Evolutionary conservation across 139 green algal species (phyloP).

Genomic region (Picochlorum sp.): DNA sequence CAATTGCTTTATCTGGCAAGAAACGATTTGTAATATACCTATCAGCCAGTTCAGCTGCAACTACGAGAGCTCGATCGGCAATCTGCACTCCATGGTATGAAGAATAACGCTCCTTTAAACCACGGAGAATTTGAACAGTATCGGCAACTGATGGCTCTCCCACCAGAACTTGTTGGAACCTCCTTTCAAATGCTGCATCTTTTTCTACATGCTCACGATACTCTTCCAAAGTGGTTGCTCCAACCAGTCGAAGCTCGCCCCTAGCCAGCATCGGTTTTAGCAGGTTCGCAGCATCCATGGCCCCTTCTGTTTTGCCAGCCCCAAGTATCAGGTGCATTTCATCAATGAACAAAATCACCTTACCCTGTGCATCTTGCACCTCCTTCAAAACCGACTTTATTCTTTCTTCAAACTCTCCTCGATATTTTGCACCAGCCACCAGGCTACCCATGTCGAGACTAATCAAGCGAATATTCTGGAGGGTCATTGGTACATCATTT

Average conservation of each 20-base stretch:
- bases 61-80: conserved; percentile 55
- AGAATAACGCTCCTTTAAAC: conserved; percentile 80
- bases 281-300: conserved; percentile 91
- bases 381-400: conserved; percentile 79
- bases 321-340: conserved; percentile 76
- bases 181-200: conserved; percentile 80
- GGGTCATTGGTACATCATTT: conserved; percentile 67
- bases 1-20: conserved; percentile 83
- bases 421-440: conserved; percentile 83
- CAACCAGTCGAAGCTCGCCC: conserved; percentile 90
- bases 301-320: conserved; percentile 60
- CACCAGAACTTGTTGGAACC: conserved; percentile 82
- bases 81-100: conserved; percentile 68
- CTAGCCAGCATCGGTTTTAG: conserved; percentile 94
- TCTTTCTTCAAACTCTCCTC: conserved; percentile 90
- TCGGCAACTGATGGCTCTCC: conserved; percentile 73
- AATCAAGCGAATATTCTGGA: conserved; percentile 56
- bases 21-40: conserved; percentile 58
- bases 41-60: conserved; percentile 50
- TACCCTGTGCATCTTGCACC: conserved; percentile 46
- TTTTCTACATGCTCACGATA: conserved; percentile 93
- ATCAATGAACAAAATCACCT: conserved; percentile 87
- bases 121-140: conserved; percentile 89
- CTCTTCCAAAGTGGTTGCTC: conserved; percentile 82
- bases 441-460: conserved; percentile 84